Evolutionary conservation across 257 asterid genomes (phyloP), one percentile per base, ranked within the genome.

Genomic region (Solanum pimpinellifolium): DNA sequence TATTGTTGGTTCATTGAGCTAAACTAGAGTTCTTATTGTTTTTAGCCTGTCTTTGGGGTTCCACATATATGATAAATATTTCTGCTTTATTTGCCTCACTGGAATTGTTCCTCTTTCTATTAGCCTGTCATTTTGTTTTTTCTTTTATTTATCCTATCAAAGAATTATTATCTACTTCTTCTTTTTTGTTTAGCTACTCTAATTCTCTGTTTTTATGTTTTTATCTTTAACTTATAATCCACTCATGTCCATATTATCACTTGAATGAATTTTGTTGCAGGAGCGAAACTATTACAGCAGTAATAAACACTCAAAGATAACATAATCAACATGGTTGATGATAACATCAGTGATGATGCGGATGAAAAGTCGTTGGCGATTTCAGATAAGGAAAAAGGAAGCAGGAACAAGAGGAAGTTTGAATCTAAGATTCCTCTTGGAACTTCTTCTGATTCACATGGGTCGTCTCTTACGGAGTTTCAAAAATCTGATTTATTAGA

Each of bases 341-440:
- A 11, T 70, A 87, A 82, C 86, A 90, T 39, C 68, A 85, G 4
- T 87, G 92, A 82, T 83, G 89, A 87, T 49, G 84, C 86, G 78
- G 69, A 31, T 81, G 92, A 91, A 20, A 87, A 86, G 41, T 66
- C 73, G 11, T 60, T 88, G 5, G 47, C 88, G 72, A 89, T 56
- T 88, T 81, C 77, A 41, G 78, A 87, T 86, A 85, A 46, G 44
- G 93, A 88, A 83, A 91, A 92, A 82, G 94, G 90, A 86, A 90
- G 94, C 47, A 89, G 93, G 88, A 95, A 95, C 84, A 96, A 96
- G 89, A 89, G 97, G 92, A 96, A 95, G 81, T 92, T 86, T 86
- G 35, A 92, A 68, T 42, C 94, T 23, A 96, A 94, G 75, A 70
- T 85, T 78, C 85, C 93, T 0, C 37, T 83, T 11, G 92, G 92